Evolutionary conservation across 2,329 filamentous ascomycete genomes (phyloP).

Genomic region (Penicillium hordei): DNA sequence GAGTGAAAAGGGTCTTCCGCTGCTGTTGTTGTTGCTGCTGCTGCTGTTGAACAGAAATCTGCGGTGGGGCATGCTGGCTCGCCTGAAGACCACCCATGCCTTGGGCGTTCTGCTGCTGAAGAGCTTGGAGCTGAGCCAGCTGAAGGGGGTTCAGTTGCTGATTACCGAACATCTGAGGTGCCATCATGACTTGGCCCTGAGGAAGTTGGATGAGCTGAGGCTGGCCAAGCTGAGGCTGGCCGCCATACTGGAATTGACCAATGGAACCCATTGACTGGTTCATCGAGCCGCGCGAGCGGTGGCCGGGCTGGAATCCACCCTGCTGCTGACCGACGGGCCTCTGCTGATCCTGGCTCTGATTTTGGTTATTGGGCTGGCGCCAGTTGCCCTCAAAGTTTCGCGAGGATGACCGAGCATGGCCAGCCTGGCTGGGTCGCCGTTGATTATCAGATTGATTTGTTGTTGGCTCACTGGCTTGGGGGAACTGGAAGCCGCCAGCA

Average conservation of each 20-base stretch:
- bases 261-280: slow-evolving; percentile 81
- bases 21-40: slow-evolving; percentile 76
- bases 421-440: slow-evolving; percentile 69
- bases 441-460: slow-evolving; percentile 63
- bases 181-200: slow-evolving; percentile 77
- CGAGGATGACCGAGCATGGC: slow-evolving; percentile 79
- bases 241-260: slow-evolving; percentile 77
- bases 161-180: slow-evolving; percentile 78
- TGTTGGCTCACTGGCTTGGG: slow-evolving; percentile 55
- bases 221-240: slow-evolving; percentile 58
- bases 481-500: slow-evolving; percentile 72
- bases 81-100: slow-evolving; percentile 65
- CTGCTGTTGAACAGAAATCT: slow-evolving; percentile 57
- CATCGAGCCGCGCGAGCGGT: slow-evolving; percentile 81
- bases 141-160: slow-evolving; percentile 87
- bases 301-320: slow-evolving; percentile 84
- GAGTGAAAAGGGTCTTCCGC: slow-evolving; percentile 97
- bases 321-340: slow-evolving; percentile 66
- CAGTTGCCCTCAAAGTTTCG: slow-evolving; percentile 98
- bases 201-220: slow-evolving; percentile 84
- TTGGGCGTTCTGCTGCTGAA: slow-evolving; percentile 85
- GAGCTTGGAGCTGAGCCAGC: slow-evolving; percentile 83
- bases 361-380: slow-evolving; percentile 72
- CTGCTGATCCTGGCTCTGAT: slow-evolving; percentile 49
- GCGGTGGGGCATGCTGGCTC: slow-evolving; percentile 70